phyloP scores from a whole-genome alignment of 306 rosid genomes.

The Sicyos baderoa region DNA sequence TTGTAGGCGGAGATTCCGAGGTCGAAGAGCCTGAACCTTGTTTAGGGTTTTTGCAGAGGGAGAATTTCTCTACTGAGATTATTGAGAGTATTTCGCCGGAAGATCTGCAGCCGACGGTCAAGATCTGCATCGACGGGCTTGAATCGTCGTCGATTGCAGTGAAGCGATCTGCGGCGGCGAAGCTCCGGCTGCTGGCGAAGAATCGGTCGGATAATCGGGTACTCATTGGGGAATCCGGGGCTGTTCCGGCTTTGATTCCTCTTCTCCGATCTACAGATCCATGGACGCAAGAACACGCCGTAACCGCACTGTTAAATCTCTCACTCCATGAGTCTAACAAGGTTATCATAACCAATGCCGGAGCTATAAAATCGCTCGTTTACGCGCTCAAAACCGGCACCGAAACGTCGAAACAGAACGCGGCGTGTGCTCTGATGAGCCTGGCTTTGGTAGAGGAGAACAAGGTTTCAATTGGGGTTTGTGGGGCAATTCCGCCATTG shows the following conservation, averaged over 20 bases:
- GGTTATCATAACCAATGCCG: constrained; percentile 58
- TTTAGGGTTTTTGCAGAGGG: constrained; percentile 74
- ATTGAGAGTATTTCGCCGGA: constrained; percentile 97
- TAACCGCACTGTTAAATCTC: constrained; percentile 75
- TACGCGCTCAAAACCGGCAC: constrained; percentile 90
- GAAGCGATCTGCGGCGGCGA: constrained; percentile 92
- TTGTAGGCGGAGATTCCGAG: constrained; percentile 14
- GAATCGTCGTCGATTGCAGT: constrained; percentile 63
- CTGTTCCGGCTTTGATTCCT: constrained; percentile 77
- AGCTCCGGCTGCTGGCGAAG: constrained; percentile 78
- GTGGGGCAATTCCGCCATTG: constrained; percentile 77
- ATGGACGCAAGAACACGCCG: constrained; percentile 89
- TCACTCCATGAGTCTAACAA: constrained; percentile 79
- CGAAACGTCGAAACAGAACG: constrained; percentile 85
- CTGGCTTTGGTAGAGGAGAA: constrained; percentile 75
- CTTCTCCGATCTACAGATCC: constrained; percentile 88
- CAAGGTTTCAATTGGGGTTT: constrained; percentile 75
- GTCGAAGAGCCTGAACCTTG: constrained; percentile 50
- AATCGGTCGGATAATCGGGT: constrained; percentile 76
- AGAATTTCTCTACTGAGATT: constrained; percentile 81
- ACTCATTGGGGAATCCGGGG: constrained; percentile 85
- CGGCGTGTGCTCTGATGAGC: constrained; percentile 84
- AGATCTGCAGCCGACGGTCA: constrained; percentile 96
- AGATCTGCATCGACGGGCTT: constrained; percentile 80
- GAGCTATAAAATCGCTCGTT: constrained; percentile 73